Base-by-base conservation (phyloP, 495 filamentous ascomycete species). In the Tuber calosporum region DNA sequence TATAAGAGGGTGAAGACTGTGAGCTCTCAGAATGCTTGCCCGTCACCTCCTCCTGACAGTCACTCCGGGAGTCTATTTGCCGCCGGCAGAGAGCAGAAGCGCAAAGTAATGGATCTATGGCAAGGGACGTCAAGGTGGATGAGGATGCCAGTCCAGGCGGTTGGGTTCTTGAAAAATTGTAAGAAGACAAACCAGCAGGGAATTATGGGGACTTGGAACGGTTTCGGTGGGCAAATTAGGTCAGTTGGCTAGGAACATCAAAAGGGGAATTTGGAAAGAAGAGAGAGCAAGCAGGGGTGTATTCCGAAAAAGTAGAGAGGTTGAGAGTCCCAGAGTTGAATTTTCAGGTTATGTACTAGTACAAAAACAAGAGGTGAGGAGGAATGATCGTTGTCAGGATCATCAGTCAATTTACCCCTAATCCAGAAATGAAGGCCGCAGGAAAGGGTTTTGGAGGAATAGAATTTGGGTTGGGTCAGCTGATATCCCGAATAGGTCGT, bases 1-100 rank as follows among this genome's bases (percentile, higher is more conserved):
- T 81, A 69, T 81, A 81, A 17, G 79, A 79, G 37, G 80, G 79
- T 1, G 80, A 79, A 67, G 76, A 66, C 4, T 77, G 36, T 19
- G 76, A 74, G 53, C 13, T 34, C 4, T 62, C 30, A 0, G 30
- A 26, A 62, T 30, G 53, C 13, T 62, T 62, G 0, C 19, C 53
- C 13, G 53, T 34, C 53, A 34, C 53, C 26, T 17, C 53, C 53
- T 62, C 53, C 26, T 62, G 53, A 34, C 26, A 26, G 53, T 62
- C 11, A 17, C 53, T 34, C 53, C 53, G 34, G 26, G 53, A 17
- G 26, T 26, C 13, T 62, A 1, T 34, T 58, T 58, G 48, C 9
- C 5, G 53, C 30, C 17, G 26, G 26, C 11, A 6, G 11, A 17
- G 13, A 34, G 30, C 26, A 30, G 53, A 62, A 34, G 26, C 3